Conservation (phyloP, 2,329 filamentous ascomycete species). For the Cordyceps militaris region DNA sequence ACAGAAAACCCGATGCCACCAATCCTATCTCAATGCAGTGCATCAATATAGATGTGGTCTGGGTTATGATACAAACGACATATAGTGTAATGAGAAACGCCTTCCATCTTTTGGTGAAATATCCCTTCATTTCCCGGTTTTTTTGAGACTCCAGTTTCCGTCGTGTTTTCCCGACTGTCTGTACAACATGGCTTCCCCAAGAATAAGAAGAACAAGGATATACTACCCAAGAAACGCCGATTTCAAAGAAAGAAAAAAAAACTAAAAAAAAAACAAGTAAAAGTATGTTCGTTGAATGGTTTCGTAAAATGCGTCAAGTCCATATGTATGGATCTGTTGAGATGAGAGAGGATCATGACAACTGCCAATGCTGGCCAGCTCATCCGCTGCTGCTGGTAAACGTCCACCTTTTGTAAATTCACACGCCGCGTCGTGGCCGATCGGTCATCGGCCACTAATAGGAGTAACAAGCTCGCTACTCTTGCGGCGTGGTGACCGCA, state of each 20-base stretch:
- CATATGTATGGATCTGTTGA: background rate
- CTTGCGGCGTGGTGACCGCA: conserved; percentile 51
- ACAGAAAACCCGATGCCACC: background rate
- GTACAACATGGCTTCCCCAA: background rate
- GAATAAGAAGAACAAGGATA: background rate
- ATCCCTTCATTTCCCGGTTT: conserved; percentile 5
- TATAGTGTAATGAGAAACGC: conserved; percentile 3
- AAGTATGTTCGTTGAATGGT: conserved; percentile 6
- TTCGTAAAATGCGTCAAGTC: conserved; percentile 10
- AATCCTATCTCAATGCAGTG: background rate
- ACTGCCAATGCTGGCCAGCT: background rate
- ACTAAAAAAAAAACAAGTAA: background rate
- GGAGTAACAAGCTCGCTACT: conserved; percentile 60
- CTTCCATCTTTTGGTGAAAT: conserved; percentile 2
- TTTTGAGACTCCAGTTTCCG: conserved; percentile 7
- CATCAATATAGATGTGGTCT: background rate
- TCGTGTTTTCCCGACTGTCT: background rate
- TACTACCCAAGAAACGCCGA: background rate
- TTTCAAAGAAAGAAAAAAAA: background rate
- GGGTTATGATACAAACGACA: background rate
- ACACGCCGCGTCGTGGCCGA: background rate
- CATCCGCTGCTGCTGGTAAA: background rate
- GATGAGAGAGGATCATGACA: background rate
- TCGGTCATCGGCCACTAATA: conserved; percentile 42
- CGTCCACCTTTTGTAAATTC: background rate